Percentiles rank a stretch among this genome's conserved stretches.
phyloP scores from a whole-genome alignment of 1,284 basidiomycete species.

The Amylostereum areolatum region DNA sequence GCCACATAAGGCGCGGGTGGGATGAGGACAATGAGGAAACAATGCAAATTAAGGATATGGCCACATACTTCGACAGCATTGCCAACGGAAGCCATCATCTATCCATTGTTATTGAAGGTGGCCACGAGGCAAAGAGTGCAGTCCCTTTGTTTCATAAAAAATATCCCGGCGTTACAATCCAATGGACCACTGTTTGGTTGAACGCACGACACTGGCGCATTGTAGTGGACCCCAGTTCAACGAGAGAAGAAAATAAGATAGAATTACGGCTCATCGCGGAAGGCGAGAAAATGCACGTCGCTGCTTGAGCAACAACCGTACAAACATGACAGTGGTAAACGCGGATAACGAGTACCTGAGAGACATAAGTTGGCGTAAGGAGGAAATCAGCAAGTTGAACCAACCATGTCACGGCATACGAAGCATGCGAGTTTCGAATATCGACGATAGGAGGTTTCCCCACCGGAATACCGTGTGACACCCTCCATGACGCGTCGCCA shows the following conservation, averaged over 20 bases:
- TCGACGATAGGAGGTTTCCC: constrained; percentile 85
- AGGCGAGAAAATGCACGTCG: constrained; percentile 30
- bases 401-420: constrained; percentile 94
- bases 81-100: neutral
- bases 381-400: constrained; percentile 12
- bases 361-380: constrained; percentile 2
- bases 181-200: neutral
- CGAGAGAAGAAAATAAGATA: neutral
- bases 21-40: too few relatives aligned
- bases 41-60: neutral
- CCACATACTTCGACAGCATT: neutral
- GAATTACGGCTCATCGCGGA: constrained; percentile 20
- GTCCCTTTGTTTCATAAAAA: neutral
- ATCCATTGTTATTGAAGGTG: neutral
- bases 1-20: too few relatives aligned
- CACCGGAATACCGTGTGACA: constrained; percentile 78
- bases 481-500: constrained; percentile 57
- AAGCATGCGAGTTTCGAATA: constrained; percentile 90
- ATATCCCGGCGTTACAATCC: neutral
- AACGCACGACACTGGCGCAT: neutral
- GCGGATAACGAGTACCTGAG: constrained; percentile 68
- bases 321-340: constrained; percentile 61
- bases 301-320: constrained; percentile 47
- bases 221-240: neutral
- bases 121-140: neutral